Evolutionary conservation across 768 basidiomycete species (phyloP).

Genomic region (Basidioascus undulatus): DNA sequence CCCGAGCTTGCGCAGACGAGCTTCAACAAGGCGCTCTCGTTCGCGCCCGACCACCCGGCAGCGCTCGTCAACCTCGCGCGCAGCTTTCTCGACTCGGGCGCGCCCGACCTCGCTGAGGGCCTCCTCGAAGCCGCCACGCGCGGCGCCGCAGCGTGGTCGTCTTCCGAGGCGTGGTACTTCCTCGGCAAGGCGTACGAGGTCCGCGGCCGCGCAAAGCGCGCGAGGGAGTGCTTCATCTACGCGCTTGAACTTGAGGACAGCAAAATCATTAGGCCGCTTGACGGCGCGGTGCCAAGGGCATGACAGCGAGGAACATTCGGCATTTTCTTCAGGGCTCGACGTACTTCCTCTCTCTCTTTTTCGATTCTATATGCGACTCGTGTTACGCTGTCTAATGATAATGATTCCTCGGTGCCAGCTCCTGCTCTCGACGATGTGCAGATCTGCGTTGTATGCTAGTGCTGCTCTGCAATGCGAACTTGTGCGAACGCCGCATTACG

Average conservation of each 20-base stretch:
- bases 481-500: too few species aligned
- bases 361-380: too few species aligned
- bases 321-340: too few species aligned
- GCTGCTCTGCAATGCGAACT: too few species aligned
- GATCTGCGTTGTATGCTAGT: too few species aligned
- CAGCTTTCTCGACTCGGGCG: conserved; percentile 31
- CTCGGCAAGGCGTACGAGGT: conserved; percentile 51
- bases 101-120: conserved; percentile 38
- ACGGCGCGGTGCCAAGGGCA: conserved; percentile 12
- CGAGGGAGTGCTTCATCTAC: conserved; percentile 44
- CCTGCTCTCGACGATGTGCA: too few species aligned
- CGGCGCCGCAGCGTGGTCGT: conserved; percentile 56
- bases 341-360: too few species aligned
- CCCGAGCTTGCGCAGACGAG: conserved; percentile 39
- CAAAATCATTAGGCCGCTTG: conserved; percentile 16
- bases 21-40: conserved; percentile 70
- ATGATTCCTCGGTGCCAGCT: too few species aligned
- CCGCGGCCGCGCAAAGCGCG: conserved; percentile 44
- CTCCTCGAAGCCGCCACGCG: conserved; percentile 51
- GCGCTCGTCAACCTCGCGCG: conserved; percentile 56
- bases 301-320: too few species aligned
- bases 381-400: too few species aligned
- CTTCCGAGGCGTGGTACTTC: conserved; percentile 85
- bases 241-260: conserved; percentile 30
- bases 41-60: conserved; percentile 50